These are phyloP conservation scores for Curvularia spicifera DNA, from an alignment of 2,329 filamentous ascomycete genomes.

Conservation along the genomic window DNA sequence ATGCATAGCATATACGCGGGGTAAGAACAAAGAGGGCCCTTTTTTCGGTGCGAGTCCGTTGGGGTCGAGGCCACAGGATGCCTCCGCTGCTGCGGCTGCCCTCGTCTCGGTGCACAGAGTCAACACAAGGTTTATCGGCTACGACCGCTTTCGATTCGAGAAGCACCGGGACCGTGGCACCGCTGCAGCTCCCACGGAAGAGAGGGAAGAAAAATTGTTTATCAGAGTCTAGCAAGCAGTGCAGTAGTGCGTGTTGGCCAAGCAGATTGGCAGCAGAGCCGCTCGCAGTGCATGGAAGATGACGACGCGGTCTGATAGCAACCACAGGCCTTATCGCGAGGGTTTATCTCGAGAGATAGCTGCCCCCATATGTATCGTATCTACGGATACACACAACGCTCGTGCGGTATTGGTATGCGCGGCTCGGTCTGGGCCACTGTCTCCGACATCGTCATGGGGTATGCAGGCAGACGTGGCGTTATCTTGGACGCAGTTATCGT, in stretches of 20 bases:
- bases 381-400: background rate
- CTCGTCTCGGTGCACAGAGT: background rate
- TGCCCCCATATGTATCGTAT: background rate
- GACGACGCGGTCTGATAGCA: background rate
- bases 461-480: constrained; percentile 29
- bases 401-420: constrained; percentile 8
- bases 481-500: constrained; percentile 28
- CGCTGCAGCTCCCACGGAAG: background rate
- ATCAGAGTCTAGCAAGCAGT: background rate
- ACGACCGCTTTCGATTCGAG: background rate
- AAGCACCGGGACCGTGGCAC: background rate
- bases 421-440: constrained; percentile 1
- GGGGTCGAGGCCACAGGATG: background rate
- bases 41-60: background rate
- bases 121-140: background rate
- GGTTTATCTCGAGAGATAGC: constrained; percentile 3
- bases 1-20: constrained; percentile 5
- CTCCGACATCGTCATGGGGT: constrained; percentile 24
- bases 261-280: constrained; percentile 12
- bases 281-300: constrained; percentile 1
- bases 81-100: background rate
- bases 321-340: background rate
- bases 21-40: background rate
- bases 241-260: constrained; percentile 6
- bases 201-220: background rate